Evolutionary conservation across 805 yeast species (phyloP).

Genomic region (Starmerella apis): DNA sequence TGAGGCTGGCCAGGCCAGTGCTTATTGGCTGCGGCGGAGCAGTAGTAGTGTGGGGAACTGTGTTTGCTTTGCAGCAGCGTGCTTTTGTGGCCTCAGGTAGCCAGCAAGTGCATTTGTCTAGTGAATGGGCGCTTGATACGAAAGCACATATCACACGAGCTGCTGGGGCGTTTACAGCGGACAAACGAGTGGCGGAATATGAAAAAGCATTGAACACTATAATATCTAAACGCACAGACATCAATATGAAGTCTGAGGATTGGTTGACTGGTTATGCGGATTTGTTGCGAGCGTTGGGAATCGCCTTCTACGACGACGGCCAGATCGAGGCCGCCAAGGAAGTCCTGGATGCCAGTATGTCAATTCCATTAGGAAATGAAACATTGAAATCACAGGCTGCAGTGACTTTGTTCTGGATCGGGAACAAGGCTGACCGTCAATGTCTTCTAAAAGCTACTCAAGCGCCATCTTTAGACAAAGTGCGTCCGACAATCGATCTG

Average conservation of each 20-base stretch:
- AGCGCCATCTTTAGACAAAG: constrained; percentile 10
- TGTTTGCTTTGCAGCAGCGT: constrained; percentile 20
- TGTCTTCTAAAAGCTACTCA: constrained; percentile 1
- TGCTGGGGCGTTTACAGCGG: constrained; percentile 8
- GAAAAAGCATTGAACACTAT: constrained; percentile 25
- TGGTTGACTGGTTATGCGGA: constrained; percentile 33
- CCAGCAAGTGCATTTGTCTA: constrained; percentile 14
- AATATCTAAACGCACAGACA: constrained; percentile 19
- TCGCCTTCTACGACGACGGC: constrained; percentile 20
- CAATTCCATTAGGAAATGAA: constrained; percentile 27
- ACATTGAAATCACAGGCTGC: constrained; percentile 24
- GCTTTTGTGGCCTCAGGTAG: constrained; percentile 4
- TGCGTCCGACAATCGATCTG: neutral
- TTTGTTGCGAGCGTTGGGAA: constrained; percentile 27
- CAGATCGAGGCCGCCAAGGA: constrained; percentile 24
- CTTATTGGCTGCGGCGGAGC: constrained; percentile 23
- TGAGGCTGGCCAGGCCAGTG: constrained; percentile 17
- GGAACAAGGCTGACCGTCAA: neutral
- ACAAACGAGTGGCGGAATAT: constrained; percentile 16
- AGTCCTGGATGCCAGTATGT: constrained; percentile 26
- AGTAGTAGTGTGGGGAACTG: constrained; percentile 17
- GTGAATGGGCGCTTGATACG: constrained; percentile 24
- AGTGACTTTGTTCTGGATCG: constrained; percentile 21
- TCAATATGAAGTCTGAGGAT: constrained; percentile 22
- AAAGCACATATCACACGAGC: constrained; percentile 19